phyloP scores from a whole-genome alignment of 441 rosid species.

The Erodium moschatum region DNA sequence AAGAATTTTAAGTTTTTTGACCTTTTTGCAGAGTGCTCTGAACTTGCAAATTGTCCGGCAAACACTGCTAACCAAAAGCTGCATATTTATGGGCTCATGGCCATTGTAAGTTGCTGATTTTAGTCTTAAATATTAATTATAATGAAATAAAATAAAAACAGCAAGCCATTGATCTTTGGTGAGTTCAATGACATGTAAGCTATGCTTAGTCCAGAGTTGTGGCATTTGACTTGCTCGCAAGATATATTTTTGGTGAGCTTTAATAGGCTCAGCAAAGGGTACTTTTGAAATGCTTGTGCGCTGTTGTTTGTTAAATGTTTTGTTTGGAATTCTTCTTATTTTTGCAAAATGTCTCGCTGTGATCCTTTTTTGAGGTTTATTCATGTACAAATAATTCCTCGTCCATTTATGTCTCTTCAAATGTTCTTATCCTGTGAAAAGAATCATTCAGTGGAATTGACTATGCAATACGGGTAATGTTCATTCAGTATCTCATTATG shows the following conservation, averaged over 20 bases:
- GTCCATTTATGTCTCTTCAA: background rate
- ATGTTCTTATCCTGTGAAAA: background rate
- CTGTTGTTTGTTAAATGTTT: background rate
- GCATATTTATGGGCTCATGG: conserved; percentile 78
- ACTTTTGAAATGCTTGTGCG: background rate
- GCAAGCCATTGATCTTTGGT: background rate
- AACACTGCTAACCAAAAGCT: conserved; percentile 64
- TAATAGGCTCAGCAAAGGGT: background rate
- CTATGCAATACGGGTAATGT: no score
- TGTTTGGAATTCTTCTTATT: background rate
- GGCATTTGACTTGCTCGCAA: background rate
- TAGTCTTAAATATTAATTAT: background rate
- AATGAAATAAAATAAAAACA: background rate
- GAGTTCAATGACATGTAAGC: background rate
- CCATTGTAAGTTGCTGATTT: conserved; percentile 53
- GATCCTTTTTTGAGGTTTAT: background rate
- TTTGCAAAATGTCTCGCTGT: background rate
- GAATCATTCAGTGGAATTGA: no score
- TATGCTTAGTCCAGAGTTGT: background rate
- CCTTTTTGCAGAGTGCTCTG: conserved; percentile 61
- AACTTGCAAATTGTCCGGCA: conserved; percentile 63
- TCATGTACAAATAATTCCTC: background rate
- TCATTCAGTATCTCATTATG: no score
- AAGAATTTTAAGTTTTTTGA: background rate
- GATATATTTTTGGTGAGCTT: background rate